Evolutionary conservation across 2,329 filamentous ascomycete genomes (phyloP).

Genomic region (Bipolaris sorokiniana): DNA sequence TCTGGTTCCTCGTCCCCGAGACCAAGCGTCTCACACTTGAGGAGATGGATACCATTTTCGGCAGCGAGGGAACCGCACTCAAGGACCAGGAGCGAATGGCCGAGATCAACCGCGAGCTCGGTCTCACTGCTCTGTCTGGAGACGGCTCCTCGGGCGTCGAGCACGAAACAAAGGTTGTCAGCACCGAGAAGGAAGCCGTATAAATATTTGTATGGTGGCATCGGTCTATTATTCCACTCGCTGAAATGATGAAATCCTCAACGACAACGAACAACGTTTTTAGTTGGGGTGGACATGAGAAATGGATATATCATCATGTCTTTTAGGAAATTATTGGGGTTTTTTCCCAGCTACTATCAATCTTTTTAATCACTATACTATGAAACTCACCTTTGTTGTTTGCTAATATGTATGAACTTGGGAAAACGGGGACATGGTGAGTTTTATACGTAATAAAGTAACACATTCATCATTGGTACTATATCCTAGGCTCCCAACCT

Average conservation of each 20-base stretch:
- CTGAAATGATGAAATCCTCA: neutral
- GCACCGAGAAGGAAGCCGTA: conserved; percentile 24
- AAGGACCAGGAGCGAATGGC: conserved; percentile 73
- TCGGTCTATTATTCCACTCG: neutral
- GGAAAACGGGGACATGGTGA: too few relatives aligned
- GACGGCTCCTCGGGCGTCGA: conserved; percentile 12
- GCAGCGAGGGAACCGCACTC: conserved; percentile 67
- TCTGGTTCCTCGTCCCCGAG: conserved; percentile 60
- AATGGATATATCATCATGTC: neutral
- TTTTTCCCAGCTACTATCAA: too few relatives aligned
- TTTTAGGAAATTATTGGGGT: too few relatives aligned
- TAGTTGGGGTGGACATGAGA: neutral
- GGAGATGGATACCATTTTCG: conserved; percentile 71
- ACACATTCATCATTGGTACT: too few relatives aligned
- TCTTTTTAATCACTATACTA: too few relatives aligned
- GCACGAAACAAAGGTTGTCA: conserved; percentile 12
- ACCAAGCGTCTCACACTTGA: conserved; percentile 61
- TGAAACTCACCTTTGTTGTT: too few relatives aligned
- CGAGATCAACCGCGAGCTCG: conserved; percentile 73
- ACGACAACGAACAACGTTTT: neutral
- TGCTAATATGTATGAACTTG: too few relatives aligned
- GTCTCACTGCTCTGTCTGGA: conserved; percentile 54
- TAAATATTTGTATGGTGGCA: neutral
- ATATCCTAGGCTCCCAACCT: too few relatives aligned
- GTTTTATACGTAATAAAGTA: too few relatives aligned